Conservation (phyloP, 2,329 filamentous ascomycete species). For the Fusarium nisikadoi region DNA sequence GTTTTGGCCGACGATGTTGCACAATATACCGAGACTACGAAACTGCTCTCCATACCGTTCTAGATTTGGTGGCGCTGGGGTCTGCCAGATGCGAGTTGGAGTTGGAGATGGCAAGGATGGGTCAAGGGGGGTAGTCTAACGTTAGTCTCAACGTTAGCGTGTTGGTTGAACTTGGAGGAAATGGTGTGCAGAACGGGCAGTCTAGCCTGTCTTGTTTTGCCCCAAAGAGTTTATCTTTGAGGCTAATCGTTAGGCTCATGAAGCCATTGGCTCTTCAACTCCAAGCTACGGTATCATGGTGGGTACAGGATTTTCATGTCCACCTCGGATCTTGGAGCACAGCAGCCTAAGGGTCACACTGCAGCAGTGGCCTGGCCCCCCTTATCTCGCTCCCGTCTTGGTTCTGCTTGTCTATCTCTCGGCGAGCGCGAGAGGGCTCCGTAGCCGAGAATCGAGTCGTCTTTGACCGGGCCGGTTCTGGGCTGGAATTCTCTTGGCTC, state of each 20-base stretch:
- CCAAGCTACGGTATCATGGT: constrained; percentile 22
- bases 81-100: constrained; percentile 2
- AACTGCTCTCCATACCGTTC: constrained; percentile 18
- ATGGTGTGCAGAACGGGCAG: constrained; percentile 36
- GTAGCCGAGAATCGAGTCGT: constrained; percentile 10
- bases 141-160: not conserved
- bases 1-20: constrained; percentile 10
- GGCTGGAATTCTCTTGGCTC: constrained; percentile 22
- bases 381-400: constrained; percentile 31
- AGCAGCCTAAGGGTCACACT: not conserved
- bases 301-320: constrained; percentile 30
- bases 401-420: constrained; percentile 15
- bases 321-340: constrained; percentile 2
- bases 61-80: constrained; percentile 33
- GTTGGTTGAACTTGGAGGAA: not conserved
- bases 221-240: constrained; percentile 30
- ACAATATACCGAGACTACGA: constrained; percentile 10
- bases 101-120: constrained; percentile 21
- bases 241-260: constrained; percentile 1
- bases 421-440: constrained; percentile 25
- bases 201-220: constrained; percentile 26
- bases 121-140: constrained; percentile 2
- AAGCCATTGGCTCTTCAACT: constrained; percentile 14
- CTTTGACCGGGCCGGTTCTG: constrained; percentile 21
- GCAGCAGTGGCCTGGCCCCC: constrained; percentile 16